Conservation (phyloP, 1,139 yeast species). For the Candida albicans region DNA sequence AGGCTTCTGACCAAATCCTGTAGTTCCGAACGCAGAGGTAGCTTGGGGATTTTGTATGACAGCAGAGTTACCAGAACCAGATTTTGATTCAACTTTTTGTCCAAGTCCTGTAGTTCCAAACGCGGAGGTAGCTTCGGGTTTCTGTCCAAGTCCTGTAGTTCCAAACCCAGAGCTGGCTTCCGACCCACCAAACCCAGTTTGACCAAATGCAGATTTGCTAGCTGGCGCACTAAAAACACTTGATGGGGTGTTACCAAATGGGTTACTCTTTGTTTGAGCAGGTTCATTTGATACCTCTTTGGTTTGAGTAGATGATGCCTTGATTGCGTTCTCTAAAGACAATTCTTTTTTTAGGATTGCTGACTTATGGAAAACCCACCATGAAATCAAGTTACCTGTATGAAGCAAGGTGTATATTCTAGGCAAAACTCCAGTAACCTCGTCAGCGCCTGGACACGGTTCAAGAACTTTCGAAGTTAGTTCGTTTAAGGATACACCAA, state of each 20-base stretch:
- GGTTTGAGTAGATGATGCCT: neutral
- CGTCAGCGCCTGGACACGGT: constrained; percentile 61
- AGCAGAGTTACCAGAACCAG: constrained; percentile 11
- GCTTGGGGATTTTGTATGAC: no score
- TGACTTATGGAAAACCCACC: constrained; percentile 61
- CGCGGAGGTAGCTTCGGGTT: neutral
- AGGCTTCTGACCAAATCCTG: constrained; percentile 10
- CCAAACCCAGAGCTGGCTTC: no score
- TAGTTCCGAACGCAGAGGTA: constrained; percentile 8
- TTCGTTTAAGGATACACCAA: constrained; percentile 58
- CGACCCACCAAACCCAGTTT: constrained; percentile 17
- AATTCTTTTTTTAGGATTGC: constrained; percentile 38
- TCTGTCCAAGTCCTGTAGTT: no score
- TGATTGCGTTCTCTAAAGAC: constrained; percentile 21
- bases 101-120: constrained; percentile 13
- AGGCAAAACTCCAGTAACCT: constrained; percentile 55
- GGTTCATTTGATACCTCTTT: neutral
- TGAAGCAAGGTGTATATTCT: constrained; percentile 61
- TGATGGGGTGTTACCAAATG: constrained; percentile 17
- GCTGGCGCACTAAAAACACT: constrained; percentile 11
- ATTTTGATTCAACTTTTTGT: neutral
- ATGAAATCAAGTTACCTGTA: constrained; percentile 59
- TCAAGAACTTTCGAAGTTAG: constrained; percentile 38
- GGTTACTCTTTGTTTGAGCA: constrained; percentile 4
- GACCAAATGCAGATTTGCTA: constrained; percentile 17